Evolutionary conservation across 2,329 filamentous ascomycete species (phyloP), one percentile per base, ranked within the genome.

Genomic region (Tolypocladium album): DNA sequence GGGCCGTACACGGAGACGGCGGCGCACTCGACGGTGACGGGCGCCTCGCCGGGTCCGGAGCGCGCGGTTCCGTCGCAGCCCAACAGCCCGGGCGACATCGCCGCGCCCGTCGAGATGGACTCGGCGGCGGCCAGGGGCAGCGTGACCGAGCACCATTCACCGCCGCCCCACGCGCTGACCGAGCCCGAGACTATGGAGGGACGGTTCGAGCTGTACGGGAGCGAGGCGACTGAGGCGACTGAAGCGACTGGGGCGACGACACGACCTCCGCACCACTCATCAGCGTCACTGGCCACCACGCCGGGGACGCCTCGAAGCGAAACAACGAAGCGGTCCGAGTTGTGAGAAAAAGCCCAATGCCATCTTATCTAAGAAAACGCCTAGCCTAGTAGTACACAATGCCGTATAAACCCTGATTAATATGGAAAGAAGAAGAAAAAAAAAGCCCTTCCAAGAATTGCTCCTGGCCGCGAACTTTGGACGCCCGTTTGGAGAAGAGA

Each of bases 21-120:
- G 36, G 66, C 64, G 11, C 65, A 63, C 45, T 67, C 64, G 27
- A 67, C 68, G 9, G 47, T 31, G 58, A 45, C 27, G 11, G n/a
- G 39, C 34, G 53, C 27, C 39, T 72, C 69, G 60, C 72, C 73
- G 4, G 68, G 67, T 3, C 65, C 62, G n/a, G 64, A 64, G n/a
- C 69, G 73, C 40, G 76, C 75, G 0, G 78, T 81, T 27, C 76
- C 78, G 3, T 58, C 74, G 27, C 68, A 69, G 53, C 80, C 82
- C 12, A 15, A 57, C 20, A 31, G 36, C 4, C 45, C 55, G 2
- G 56, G 56, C 12, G 80, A 83, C 64, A 81, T 83, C 47, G 69
- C 75, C 0, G 73, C 72, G 24, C 77, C 82, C 4, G 80, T 85
- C 3, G 83, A 86, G 72, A 81, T 86, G 15, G 81, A 78, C 61